Evolutionary conservation across 805 yeast species (phyloP), one percentile per base, ranked within the genome.

Genomic region (Candida palmyrensis): DNA sequence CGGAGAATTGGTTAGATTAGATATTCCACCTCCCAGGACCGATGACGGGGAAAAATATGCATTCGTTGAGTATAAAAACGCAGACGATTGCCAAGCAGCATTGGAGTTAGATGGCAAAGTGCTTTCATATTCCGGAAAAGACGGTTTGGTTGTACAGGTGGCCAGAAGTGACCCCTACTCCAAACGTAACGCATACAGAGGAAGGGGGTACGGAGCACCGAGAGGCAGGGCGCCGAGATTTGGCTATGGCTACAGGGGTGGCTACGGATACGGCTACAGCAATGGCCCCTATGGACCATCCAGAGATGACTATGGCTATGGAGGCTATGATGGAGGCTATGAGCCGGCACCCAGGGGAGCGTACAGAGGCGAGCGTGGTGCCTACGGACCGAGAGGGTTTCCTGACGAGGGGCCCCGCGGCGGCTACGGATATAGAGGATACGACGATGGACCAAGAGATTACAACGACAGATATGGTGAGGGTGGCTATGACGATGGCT

Each of bases 21-120:
- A 73, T 41, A 72, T 77, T 29, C 77, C 82, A 26, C 82, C 82
- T 35, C 79, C 82, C 39, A 70, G 76, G 53, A 63, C 71, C 18
- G 70, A 70, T 36, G 79, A 73, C 43, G 77, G 77, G 25, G 66
- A 73, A 40, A 78, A 76, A 45, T 78, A 66, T 47, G 84, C 82
- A 6, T 78, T 77, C 54, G 82, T 78, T 17, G 81, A 77, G 47
- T 78, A 67, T 51, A 64, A 68, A 41, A 66, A 59, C 32, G 46
- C 57, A 11, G 73, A 69, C 41, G 77, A 72, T 47, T 75, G 79
- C 41, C 75, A 75, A 42, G 62, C 62, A 23, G 80, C 82, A 7
- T 45, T 78, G 12, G 67, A 61, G 25, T 49, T 72, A 30, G 60
- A 68, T 40, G 70, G 68, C n/a, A 62, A 68, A 40, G 61, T 64